A percentile compares a stretch with the other conserved stretches of the same genome.
Evolutionary conservation across 495 filamentous ascomycete genomes (phyloP).

Genomic region (Daldinia childiae): DNA sequence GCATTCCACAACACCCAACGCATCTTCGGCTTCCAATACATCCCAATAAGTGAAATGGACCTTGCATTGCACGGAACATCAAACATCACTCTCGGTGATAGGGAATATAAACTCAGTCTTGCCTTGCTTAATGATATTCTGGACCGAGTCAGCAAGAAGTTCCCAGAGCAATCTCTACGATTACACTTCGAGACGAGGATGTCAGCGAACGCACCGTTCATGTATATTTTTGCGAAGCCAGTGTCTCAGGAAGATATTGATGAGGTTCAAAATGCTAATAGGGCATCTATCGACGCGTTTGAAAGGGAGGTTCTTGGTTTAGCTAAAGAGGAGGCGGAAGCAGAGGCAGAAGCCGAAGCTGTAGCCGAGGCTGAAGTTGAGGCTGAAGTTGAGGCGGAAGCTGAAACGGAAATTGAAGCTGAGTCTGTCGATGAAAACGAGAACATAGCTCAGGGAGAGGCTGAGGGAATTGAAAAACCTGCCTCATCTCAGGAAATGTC

Average conservation of each 20-base stretch:
- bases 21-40: conserved; percentile 98
- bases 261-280: conserved; percentile 73
- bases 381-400: conserved; percentile 10
- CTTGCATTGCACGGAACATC: conserved; percentile 76
- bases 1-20: conserved; percentile 94
- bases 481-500: conserved; percentile 36
- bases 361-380: not conserved
- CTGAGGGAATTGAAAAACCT: conserved; percentile 40
- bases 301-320: conserved; percentile 70
- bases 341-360: conserved; percentile 18
- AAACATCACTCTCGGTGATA: conserved; percentile 74
- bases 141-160: conserved; percentile 75
- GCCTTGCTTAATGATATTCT: conserved; percentile 79
- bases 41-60: conserved; percentile 89
- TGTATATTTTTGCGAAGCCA: conserved; percentile 91
- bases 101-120: conserved; percentile 86
- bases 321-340: conserved; percentile 41
- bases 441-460: conserved; percentile 28
- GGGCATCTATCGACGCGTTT: conserved; percentile 70
- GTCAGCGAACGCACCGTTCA: conserved; percentile 63
- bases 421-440: conserved; percentile 25
- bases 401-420: not conserved
- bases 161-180: conserved; percentile 77
- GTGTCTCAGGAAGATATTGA: conserved; percentile 76
- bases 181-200: conserved; percentile 86